Evolutionary conservation across 148 eudicot genomes (phyloP).

Genomic region (Gaultheria prostrata): DNA sequence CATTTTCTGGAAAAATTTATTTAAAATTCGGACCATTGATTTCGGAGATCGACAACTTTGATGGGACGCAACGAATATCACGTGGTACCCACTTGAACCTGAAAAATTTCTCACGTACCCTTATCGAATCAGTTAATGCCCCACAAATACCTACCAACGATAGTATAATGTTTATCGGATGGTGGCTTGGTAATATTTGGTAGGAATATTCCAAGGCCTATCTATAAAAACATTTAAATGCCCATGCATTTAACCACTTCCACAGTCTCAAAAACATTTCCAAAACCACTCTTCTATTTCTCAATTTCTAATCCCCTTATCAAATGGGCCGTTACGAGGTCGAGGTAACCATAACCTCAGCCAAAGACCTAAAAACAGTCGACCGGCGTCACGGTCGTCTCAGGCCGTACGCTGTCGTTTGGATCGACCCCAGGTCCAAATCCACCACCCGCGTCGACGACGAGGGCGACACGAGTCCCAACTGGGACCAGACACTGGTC

Average conservation of each 20-base stretch:
- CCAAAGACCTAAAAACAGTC: constrained; percentile 76
- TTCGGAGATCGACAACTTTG: too few species aligned
- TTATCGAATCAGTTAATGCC: too few species aligned
- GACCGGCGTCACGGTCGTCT: constrained; percentile 80
- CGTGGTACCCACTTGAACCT: too few species aligned
- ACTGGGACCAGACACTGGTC: constrained; percentile 59
- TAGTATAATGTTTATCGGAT: not conserved
- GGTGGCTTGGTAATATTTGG: not conserved
- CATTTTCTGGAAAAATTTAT: too few species aligned
- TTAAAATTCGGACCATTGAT: too few species aligned
- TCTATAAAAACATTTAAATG: not conserved
- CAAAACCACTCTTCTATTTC: not conserved
- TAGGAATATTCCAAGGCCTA: not conserved
- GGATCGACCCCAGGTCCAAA: constrained; percentile 69
- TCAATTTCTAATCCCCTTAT: not conserved
- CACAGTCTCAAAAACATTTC: not conserved
- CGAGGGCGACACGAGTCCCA: constrained; percentile 62
- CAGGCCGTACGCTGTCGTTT: constrained; percentile 69
- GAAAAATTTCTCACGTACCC: too few species aligned
- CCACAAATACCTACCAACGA: too few species aligned
- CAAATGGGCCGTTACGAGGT: constrained; percentile 61
- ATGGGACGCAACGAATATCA: too few species aligned
- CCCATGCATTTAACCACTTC: not conserved
- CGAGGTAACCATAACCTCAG: constrained; percentile 55
- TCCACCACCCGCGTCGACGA: constrained; percentile 56